phyloP scores from a whole-genome alignment of 139 green algal species.

The Ulvella scutata region DNA sequence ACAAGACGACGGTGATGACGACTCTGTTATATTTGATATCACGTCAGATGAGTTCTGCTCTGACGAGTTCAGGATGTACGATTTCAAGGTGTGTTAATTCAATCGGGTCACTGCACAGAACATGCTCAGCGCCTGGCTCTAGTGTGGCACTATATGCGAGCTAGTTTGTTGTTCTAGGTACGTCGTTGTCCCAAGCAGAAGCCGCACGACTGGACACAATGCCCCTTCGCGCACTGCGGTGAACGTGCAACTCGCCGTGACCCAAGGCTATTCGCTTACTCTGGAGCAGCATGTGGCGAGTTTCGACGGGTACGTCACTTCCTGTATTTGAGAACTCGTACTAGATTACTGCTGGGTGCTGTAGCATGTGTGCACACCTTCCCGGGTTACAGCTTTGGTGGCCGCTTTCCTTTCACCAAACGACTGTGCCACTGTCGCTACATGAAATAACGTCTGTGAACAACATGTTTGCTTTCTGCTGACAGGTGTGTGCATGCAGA shows the following conservation, averaged over 20 bases:
- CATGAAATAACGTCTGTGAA: neutral
- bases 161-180: slow-evolving; percentile 15
- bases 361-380: neutral
- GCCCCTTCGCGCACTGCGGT: slow-evolving; percentile 85
- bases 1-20: neutral
- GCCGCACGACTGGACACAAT: slow-evolving; percentile 80
- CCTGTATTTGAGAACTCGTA: slow-evolving; percentile 3
- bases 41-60: slow-evolving; percentile 49
- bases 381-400: neutral
- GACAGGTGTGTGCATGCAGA: slow-evolving; percentile 20
- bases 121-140: neutral
- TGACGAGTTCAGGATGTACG: slow-evolving; percentile 71
- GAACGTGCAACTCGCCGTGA: slow-evolving; percentile 86
- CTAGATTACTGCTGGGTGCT: neutral
- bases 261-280: slow-evolving; percentile 65
- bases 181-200: slow-evolving; percentile 40
- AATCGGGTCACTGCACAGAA: neutral
- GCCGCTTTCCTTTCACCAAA: neutral
- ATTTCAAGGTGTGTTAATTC: slow-evolving; percentile 53
- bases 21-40: slow-evolving; percentile 3
- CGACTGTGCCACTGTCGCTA: neutral
- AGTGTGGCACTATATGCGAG: neutral
- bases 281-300: slow-evolving; percentile 83
- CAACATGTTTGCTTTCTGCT: neutral
- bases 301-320: slow-evolving; percentile 46